These are phyloP conservation scores for Trichoderma afroharzianum DNA, from an alignment of 2,329 filamentous ascomycete species.

Conservation along the genomic window DNA sequence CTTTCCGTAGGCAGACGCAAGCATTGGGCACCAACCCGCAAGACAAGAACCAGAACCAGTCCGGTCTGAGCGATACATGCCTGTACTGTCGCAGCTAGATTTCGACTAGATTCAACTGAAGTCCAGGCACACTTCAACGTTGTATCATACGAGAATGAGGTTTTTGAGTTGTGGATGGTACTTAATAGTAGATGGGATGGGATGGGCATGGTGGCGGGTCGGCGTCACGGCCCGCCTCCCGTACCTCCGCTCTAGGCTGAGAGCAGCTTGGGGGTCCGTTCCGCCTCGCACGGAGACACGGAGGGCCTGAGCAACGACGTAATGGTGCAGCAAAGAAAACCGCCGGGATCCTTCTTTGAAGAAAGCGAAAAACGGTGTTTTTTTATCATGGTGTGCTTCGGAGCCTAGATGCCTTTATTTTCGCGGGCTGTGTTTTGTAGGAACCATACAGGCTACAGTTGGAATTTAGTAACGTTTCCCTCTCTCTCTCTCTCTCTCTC, in stretches of 20 bases:
- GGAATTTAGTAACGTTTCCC: background rate
- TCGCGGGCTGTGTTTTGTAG: background rate
- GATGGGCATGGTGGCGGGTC: background rate
- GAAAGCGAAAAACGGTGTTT: background rate
- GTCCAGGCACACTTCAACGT: background rate
- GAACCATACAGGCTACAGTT: background rate
- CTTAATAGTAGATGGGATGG: background rate
- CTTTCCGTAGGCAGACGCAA: background rate
- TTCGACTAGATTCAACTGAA: background rate
- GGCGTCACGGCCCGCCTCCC: conserved; percentile 10
- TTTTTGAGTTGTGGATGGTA: background rate
- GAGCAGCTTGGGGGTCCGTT: background rate
- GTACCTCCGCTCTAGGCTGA: background rate
- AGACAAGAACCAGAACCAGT: background rate
- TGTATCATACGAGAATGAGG: background rate
- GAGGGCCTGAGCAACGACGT: background rate
- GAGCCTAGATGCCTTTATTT: background rate
- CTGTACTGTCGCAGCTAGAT: background rate
- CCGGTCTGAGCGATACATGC: background rate
- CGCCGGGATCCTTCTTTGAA: background rate
- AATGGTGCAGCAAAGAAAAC: background rate
- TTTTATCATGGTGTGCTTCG: background rate
- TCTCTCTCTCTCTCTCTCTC: too few species aligned
- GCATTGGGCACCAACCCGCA: conserved; percentile 1
- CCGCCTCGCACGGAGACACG: background rate